Evolutionary conservation across 2,329 filamentous ascomycete genomes (phyloP), one percentile per base, ranked within the genome.

Genomic region (Periconia digitata): DNA sequence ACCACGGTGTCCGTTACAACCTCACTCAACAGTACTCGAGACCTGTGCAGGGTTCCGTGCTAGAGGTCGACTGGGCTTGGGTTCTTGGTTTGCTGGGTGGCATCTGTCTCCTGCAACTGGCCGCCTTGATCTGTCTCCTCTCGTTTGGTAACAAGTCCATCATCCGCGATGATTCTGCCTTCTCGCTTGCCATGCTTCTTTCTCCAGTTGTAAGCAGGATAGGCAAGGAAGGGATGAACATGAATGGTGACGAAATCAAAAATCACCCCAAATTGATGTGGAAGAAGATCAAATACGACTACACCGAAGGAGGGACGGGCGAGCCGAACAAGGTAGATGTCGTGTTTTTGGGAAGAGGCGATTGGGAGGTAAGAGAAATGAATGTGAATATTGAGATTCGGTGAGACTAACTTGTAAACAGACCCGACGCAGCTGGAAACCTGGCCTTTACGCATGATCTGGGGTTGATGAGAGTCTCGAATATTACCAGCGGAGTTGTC

Each of bases 241-340:
- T 68, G 56, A 62, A 46, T 20, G 63, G 64, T 1, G 53, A 57
- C 2, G 61, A 69, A 37, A 62, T 70, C n/a, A 69, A 68, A 29
- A 49, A 53, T 0, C 56, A 63, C 44, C 47, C 44, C 3, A 62
- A 52, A 23, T 40, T 69, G 23, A 29, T 49, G 48, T 62, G 53
- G 47, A 64, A 61, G 48, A 62, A 56, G 40, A 65, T 69, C 18
- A 38, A 54, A 17, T 69, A 70, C 47, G 64, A 64, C 48, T 69
- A 67, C 35, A 49, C 57, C 6, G 60, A 70, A 13, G 58, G 55
- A 1, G 51, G 49, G 10, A 43, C 60, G 5, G 62, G 59, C 5
- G 54, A 57, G 20, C 63, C 64, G 12, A 67, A 66, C 40, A 45
- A 60, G 17, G 62, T 69, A 17, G 49, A 63, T 29, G 57, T 68